Evolutionary conservation across 2,329 filamentous ascomycete genomes (phyloP), one percentile per base, ranked within the genome.

Genomic region (Venturia aucupariae): DNA sequence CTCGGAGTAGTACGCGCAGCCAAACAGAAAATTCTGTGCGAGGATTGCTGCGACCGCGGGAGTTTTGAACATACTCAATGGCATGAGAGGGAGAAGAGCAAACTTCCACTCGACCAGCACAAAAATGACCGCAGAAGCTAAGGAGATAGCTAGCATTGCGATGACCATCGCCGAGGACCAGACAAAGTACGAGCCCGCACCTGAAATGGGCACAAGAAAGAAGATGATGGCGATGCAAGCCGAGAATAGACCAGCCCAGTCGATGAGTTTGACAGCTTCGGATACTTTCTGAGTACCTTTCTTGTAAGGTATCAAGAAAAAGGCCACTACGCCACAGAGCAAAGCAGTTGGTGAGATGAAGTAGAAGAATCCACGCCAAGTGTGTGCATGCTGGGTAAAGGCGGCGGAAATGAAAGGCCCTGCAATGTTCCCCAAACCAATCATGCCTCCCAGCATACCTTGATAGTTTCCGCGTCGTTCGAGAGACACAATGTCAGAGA

Each of bases 131-230:
- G 81, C 70, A 15, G 77, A 78, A 24, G 79, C 69, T 0, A 72
- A 72, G 19, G 82, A 82, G 15, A 85, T 73, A 0, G 74, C 73
- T 15, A 88, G 74, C 83, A 87, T 85, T 44, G 78, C 78, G 27
- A 87, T 84, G 1, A 85, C 80, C 78, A 85, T 79, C 0, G 83
- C 76, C 11, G 81, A 84, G 35, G 76, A 69, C 82, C 82, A 85
- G 3, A 76, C 71, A 67, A 85, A 86, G 65, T 84, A 84, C 0
- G 80, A 78, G 1, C 82, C 84, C 65, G 82, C 84, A 19, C 84
- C 84, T 2, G 84, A 86, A 15, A 88, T 80, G 0, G 86, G 86
- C 55, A 89, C 85, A 22, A 88, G 76, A 1, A 88, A 68, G 15
- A 87, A 77, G 13, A 88, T 80, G 30, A 86, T 80, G 0, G 80